A percentile compares a stretch with the other conserved stretches of the same genome.
These are phyloP conservation scores for Chalciporus chontae DNA, from an alignment of 768 basidiomycete species.

Conservation along the genomic window DNA sequence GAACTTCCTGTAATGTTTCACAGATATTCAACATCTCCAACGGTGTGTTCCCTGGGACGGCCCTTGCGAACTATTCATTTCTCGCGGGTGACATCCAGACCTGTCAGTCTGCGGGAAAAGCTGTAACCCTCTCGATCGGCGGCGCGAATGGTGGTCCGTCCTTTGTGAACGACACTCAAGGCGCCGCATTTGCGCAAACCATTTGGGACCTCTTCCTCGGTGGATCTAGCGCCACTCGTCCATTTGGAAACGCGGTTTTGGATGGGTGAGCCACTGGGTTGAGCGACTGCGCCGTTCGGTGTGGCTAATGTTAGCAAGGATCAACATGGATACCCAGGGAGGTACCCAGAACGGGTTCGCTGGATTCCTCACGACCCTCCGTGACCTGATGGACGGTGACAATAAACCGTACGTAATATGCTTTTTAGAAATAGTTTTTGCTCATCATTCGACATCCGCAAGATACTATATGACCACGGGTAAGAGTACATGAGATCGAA, in stretches of 20 bases:
- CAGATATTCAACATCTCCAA: slow-evolving; percentile 63
- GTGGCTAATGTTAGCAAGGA: slow-evolving; percentile 8
- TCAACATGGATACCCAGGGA: slow-evolving; percentile 51
- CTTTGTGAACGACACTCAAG: slow-evolving; percentile 58
- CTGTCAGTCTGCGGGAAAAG: slow-evolving; percentile 65
- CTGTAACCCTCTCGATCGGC: slow-evolving; percentile 58
- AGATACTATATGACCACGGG: slow-evolving; percentile 46
- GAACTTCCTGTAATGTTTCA: not conserved
- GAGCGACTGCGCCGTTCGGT: no score
- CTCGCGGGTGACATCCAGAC: slow-evolving; percentile 56
- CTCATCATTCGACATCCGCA: slow-evolving; percentile 3
- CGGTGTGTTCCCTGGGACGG: slow-evolving; percentile 56
- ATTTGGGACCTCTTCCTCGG: slow-evolving; percentile 73
- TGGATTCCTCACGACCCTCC: slow-evolving; percentile 31
- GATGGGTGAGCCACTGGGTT: slow-evolving; percentile 50
- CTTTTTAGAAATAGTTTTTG: not conserved
- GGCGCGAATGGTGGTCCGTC: slow-evolving; percentile 62
- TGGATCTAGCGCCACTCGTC: slow-evolving; percentile 57
- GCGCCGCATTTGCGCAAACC: slow-evolving; percentile 54
- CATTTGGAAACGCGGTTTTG: slow-evolving; percentile 68
- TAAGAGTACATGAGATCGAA: not conserved
- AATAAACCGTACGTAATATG: slow-evolving; percentile 18
- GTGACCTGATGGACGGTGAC: slow-evolving; percentile 27
- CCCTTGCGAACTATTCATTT: slow-evolving; percentile 58
- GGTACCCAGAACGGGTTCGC: slow-evolving; percentile 32